phyloP scores from a whole-genome alignment of 768 basidiomycete genomes.

The Pleurotus tuber-regium region DNA sequence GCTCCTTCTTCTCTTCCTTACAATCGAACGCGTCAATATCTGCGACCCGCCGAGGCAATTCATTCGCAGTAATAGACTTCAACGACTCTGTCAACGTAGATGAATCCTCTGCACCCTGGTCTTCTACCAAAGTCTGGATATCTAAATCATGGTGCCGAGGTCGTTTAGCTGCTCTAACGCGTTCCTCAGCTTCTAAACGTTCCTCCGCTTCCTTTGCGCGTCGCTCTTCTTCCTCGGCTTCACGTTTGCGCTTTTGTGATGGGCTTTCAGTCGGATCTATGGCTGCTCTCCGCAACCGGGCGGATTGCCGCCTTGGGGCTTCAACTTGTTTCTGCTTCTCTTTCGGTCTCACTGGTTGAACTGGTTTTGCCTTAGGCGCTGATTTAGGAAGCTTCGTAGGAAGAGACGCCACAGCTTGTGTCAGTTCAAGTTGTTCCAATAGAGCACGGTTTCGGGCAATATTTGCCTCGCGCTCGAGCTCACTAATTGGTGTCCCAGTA shows the following conservation, averaged over 20 bases:
- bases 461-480: constrained; percentile 75
- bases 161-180: constrained; percentile 56
- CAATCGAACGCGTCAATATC: constrained; percentile 53
- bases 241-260: constrained; percentile 60
- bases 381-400: constrained; percentile 18
- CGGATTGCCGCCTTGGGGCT: constrained; percentile 63
- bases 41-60: constrained; percentile 36
- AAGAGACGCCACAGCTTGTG: constrained; percentile 50
- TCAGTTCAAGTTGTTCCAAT: constrained; percentile 67
- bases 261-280: constrained; percentile 65
- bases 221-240: constrained; percentile 55
- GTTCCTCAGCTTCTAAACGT: constrained; percentile 59
- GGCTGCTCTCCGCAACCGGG: constrained; percentile 49
- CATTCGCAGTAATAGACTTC: constrained; percentile 31
- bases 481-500: constrained; percentile 29
- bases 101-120: constrained; percentile 47
- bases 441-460: constrained; percentile 79
- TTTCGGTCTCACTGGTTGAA: constrained; percentile 59
- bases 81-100: constrained; percentile 45
- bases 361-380: constrained; percentile 47
- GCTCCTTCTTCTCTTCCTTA: constrained; percentile 39
- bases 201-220: constrained; percentile 60
- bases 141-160: constrained; percentile 70
- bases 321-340: constrained; percentile 41
- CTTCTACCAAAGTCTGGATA: constrained; percentile 51